Evolutionary conservation across 129 eudicot species (phyloP).

Genomic region (Smallanthus sonchifolius): DNA sequence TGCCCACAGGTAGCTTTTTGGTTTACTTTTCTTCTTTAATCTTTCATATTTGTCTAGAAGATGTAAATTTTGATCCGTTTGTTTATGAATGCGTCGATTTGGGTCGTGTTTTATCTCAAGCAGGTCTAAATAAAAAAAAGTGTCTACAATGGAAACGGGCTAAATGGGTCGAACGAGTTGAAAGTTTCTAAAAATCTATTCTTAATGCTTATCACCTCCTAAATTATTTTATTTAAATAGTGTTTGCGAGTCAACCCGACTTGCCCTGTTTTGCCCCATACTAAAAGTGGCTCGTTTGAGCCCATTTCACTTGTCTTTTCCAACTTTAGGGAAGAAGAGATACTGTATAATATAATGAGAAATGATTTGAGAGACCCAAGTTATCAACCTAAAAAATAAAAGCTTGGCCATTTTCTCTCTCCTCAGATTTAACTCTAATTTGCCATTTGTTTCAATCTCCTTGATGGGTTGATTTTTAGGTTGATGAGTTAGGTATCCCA

Average conservation of each 20-base stretch:
- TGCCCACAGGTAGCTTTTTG: conserved; percentile 73
- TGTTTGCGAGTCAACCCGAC: neutral
- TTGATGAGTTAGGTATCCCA: too few species aligned
- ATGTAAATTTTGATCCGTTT: neutral
- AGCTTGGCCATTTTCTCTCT: too few species aligned
- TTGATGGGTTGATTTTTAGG: too few species aligned
- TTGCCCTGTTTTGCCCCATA: neutral
- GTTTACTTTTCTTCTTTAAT: neutral
- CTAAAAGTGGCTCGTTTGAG: neutral
- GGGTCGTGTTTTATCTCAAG: neutral
- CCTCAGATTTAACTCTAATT: too few species aligned
- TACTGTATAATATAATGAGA: too few species aligned
- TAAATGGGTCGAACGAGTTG: neutral
- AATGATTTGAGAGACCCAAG: too few species aligned
- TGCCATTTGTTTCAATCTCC: neutral
- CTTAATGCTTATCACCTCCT: neutral
- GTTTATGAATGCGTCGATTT: neutral
- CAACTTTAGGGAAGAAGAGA: too few species aligned
- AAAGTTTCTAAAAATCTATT: neutral
- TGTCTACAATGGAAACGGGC: neutral
- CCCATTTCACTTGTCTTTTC: neutral
- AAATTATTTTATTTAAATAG: neutral
- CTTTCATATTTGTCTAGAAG: neutral
- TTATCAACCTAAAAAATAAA: too few species aligned
- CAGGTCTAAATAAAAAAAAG: neutral